Percentiles rank a stretch among this genome's conserved stretches.
These are phyloP conservation scores for Tinospora cordifolia DNA, from an alignment of 164 flowering plant genomes.

Conservation along the genomic window DNA sequence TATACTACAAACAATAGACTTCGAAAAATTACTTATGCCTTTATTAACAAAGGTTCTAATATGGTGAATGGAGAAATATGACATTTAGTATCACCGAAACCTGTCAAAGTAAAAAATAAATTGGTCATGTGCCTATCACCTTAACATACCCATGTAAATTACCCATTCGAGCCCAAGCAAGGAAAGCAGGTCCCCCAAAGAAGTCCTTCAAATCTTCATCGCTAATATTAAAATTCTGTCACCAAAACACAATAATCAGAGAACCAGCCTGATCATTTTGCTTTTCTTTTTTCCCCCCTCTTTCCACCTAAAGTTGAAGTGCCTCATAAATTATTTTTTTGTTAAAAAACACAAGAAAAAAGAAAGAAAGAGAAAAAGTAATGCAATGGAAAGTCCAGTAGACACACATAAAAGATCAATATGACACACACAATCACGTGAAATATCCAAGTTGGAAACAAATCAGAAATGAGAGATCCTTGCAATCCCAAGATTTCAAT, in stretches of 20 bases:
- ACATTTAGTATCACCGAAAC: neutral
- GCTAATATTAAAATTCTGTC: slow-evolving; percentile 62
- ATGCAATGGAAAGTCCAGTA: neutral
- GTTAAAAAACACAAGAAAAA: neutral
- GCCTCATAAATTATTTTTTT: no score
- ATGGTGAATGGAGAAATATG: neutral
- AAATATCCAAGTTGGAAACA: no score
- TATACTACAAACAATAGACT: neutral
- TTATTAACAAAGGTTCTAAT: neutral
- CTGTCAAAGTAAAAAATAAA: neutral
- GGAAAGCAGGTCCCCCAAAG: slow-evolving; percentile 98
- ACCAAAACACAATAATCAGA: slow-evolving; percentile 10
- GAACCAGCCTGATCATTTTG: neutral
- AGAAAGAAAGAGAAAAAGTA: neutral
- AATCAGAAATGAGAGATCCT: neutral
- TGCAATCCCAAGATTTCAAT: neutral
- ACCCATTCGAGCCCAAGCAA: slow-evolving; percentile 99
- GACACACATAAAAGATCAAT: neutral
- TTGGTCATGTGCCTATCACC: neutral
- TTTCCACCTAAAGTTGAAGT: neutral
- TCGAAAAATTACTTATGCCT: neutral
- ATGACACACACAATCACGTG: neutral
- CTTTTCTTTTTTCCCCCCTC: neutral
- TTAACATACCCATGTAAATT: slow-evolving; percentile 78
- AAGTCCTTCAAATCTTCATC: slow-evolving; percentile 60